Base-by-base conservation (phyloP, 2,329 filamentous ascomycete species). In the Fusarium floridanum region DNA sequence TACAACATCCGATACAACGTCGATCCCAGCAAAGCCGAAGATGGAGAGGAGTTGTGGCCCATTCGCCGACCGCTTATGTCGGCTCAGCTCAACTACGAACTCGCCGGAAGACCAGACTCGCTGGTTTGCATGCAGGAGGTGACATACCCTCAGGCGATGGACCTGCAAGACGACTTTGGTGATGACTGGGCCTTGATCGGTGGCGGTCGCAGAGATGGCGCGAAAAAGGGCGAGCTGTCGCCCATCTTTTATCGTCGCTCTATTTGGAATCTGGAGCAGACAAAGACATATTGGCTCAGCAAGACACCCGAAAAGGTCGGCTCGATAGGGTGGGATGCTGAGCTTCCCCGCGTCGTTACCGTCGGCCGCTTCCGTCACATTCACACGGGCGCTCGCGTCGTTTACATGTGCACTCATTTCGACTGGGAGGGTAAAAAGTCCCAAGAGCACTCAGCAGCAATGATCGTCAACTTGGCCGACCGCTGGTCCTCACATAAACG, bases 41-140 rank as follows among this genome's bases (percentile, higher is more conserved):
- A 82, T 22, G 87, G 87, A 61, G 91, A 93, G 80, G 84, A 88
- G 68, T 84, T 82, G 24, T 93, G 91, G 91, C 72, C 82, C 9
- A 80, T 86, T 55, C 88, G 91, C 17, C 83, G 85, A 36, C 86
- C 87, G 2, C 83, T 84, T 39, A 82, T 93, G 9, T 83, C 88
- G 70, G 84, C 86, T 16, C 86, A 90, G 76, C 82, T 92, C 2
- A 82, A 84, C 53, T 87, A 87, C 76, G 83, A 88, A 69, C 86
- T 87, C 1, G 78, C 85, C 0, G 82, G 84, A 64, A 84, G 86
- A 12, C 81, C 84, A 0, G 82, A 81, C 5, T 80, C 85, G 1
- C 88, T 94, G 68, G 83, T 94, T 61, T 92, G 91, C 70, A 84
- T 94, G 27, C 92, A 94, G 92, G 92, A 94, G 83, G 91, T 90